Base-by-base conservation (phyloP, 306 rosid genomes). In the Rosa persica region DNA sequence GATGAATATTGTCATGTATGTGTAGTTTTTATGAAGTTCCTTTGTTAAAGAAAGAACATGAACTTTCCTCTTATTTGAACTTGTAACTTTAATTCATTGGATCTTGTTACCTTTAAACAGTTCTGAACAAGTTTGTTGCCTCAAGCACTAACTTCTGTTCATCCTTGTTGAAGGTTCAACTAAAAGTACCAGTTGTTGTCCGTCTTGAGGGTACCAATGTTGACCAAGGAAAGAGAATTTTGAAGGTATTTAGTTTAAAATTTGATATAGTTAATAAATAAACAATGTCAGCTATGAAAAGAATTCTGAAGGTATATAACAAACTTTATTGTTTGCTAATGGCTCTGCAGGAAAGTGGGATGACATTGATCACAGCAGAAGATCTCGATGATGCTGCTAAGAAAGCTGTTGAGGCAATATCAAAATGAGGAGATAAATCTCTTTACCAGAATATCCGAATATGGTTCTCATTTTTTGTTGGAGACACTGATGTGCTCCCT, bases 201-300 rank as follows among this genome's bases (percentile, higher is more conserved):
- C 97, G 99, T 73, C 99, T 95, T 44, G 99, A 95, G 85, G 99
- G 99, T 85, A 95, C 99, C 77, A 95, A 95, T 12, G 98, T 95
- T 49, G 99, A 93, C 75, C 89, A 93, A 82, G 99, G 99, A 76
- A 95, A 91, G 87, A 87, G 92, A 86, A 95, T 91, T 79, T 79
- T 95, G 80, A 95, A 95, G 98, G 85, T 82, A 78, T 20, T 10
- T 3, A 8, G 39, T 60, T 60, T 1, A 16, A 75, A 58, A 74
- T 12, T 25, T 15, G 25, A 49, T 40, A 36, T 55, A 8, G 17
- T 57, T 22, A 0, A 22, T 8, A n/a, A 3, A 34, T 17, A 3
- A 55, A 42, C 12, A 20, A 42, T 12, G 22, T 36, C 54, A 3
- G 13, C 9, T 23, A 6, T 0, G 5, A 92, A 89, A 80, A 85